Evolutionary conservation across 768 basidiomycete species (phyloP).

Genomic region (Lentinus tigrinus): DNA sequence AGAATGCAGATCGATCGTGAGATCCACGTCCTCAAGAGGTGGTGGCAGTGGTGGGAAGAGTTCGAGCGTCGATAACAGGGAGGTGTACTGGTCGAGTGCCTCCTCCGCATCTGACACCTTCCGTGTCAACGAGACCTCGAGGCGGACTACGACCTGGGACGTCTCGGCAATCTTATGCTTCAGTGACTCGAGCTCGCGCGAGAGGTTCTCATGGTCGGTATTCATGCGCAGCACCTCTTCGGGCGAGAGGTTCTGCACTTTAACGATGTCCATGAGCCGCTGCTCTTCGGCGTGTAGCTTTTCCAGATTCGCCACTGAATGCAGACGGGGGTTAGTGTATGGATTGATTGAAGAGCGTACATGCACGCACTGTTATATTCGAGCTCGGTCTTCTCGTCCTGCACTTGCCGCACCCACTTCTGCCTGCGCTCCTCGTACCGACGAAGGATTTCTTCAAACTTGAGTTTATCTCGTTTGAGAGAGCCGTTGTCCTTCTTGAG

Average conservation of each 20-base stretch:
- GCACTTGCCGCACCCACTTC: constrained; percentile 64
- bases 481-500: constrained; percentile 61
- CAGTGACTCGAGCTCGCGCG: constrained; percentile 72
- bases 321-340: constrained; percentile 1
- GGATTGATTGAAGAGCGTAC: neutral
- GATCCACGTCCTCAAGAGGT: constrained; percentile 71
- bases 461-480: constrained; percentile 71
- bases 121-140: constrained; percentile 83
- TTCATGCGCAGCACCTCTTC: constrained; percentile 93
- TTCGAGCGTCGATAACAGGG: constrained; percentile 70
- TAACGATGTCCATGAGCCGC: constrained; percentile 64
- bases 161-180: constrained; percentile 74
- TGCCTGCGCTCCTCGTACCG: constrained; percentile 70
- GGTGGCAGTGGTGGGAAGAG: constrained; percentile 72
- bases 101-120: constrained; percentile 81
- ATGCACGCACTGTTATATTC: constrained; percentile 46
- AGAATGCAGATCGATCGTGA: constrained; percentile 79
- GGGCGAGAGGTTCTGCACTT: constrained; percentile 84
- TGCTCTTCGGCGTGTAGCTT: constrained; percentile 64
- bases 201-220: constrained; percentile 78
- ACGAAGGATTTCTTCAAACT: constrained; percentile 73
- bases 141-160: constrained; percentile 66
- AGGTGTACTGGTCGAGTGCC: constrained; percentile 76
- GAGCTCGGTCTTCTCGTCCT: constrained; percentile 66
- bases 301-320: constrained; percentile 58